Evolutionary conservation across 495 filamentous ascomycete genomes (phyloP), one percentile per base, ranked within the genome.

Genomic region (Aspergillus sclerotioniger): DNA sequence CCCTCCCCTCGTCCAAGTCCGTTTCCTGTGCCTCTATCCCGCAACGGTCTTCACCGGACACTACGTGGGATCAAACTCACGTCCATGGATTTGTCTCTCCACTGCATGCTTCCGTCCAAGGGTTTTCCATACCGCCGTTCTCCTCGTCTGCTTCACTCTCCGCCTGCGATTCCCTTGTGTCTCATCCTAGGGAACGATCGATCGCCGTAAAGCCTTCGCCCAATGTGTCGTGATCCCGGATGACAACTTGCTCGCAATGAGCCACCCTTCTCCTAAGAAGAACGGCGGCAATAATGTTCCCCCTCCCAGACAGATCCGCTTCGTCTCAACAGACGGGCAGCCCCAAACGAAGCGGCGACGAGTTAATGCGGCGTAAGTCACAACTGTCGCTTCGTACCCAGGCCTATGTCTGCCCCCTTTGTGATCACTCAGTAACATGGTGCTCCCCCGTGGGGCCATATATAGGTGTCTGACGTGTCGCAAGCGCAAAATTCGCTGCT

Each of bases 401-500:
- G 53, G 28, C 54, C 51, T 64, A 16, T 50, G n/a, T n/a, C n/a
- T n/a, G n/a, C 52, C 59, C 39, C 17, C 19, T 62, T 53, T 33
- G 48, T 35, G 60, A 19, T n/a, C n/a, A 48, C 21, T 60, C 45
- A 59, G 46, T 31, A 21, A 46, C 45, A 25, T 25, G 25, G 21
- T 15, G 41, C 2, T 19, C 28, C 44, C 21, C 47, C n/a, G 29
- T 1, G 35, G 44, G n/a, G 3, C 13, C 17, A 9, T 45, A 16
- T 53, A 58, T 62, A 90, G 87, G 62, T 90, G 89, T 73, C 78
- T 85, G 58, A 92, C 88, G 53, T 91, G 89, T 72, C 86, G 89
- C 70, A 90, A 87, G 65, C 82, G 90, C 71, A 92, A 92, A 74
- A 92, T 89, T 55, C 82, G 90, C 70, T 92, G 90, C 68, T 90